Evolutionary conservation across 2,329 filamentous ascomycete species (phyloP), one percentile per base, ranked within the genome.

Genomic region (Myriosclerotinia scirpicola): DNA sequence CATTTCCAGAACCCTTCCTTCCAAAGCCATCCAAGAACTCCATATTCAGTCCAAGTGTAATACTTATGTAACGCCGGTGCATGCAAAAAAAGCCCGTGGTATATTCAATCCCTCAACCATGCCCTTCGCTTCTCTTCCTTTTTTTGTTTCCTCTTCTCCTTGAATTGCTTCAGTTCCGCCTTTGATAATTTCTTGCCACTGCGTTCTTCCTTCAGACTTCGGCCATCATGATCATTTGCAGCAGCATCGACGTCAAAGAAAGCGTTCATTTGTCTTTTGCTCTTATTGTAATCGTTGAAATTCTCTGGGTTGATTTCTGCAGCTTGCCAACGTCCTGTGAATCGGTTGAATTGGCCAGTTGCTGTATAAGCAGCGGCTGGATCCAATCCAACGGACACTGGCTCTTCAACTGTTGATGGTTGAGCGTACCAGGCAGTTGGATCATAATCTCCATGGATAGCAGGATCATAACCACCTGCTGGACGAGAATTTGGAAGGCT

Each of bases 231-330:
- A 67, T 87, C 86, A 76, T 96, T 97, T 5, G 93, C 94, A 3
- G 93, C 93, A 5, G 93, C 91, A 77, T 98, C 93, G 54, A 97
- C 93, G 76, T 99, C 94, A 77, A 98, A 99, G 79, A 90, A 98
- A 52, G 93, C 91, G 75, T 91, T 91, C 90, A 98, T 90, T 80
- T 98, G 95, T 54, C 95, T 84, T 62, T 83, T 84, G 68, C 90
- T 90, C 82, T 97, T 97, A 75, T 92, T 90, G 76, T 96, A 92
- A 75, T 97, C 93, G 72, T 87, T 90, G 81, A 93, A 90, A 62
- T 88, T 86, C 64, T 95, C 92, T 1, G 91, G 87, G 3, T 85
- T 88, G 70, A 88, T 81, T 14, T 86, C 84, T 3, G 81, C 81
- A 22, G 83, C 80, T 79, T 97, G 93, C 80, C 91, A 96, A 71